phyloP scores from a whole-genome alignment of 2,329 filamentous ascomycete genomes.

The Arachnomyces sp. region DNA sequence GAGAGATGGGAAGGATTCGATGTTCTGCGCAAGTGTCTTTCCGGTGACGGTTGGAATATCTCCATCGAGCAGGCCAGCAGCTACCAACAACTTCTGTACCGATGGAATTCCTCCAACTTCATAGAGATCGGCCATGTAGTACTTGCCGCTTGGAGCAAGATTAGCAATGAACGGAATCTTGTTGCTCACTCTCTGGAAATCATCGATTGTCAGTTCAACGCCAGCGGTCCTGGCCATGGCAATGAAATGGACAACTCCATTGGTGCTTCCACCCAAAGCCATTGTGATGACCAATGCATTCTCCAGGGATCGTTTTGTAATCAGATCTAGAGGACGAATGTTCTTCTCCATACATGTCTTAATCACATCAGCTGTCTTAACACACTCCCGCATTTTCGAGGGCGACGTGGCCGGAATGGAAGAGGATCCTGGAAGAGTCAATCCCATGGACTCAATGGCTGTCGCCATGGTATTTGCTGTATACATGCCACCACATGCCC shows the following conservation, averaged over 20 bases:
- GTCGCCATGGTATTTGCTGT: conserved; percentile 93
- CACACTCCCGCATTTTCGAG: conserved; percentile 79
- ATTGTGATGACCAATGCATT: conserved; percentile 87
- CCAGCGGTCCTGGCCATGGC: conserved; percentile 84
- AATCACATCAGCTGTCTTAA: conserved; percentile 72
- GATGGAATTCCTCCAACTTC: conserved; percentile 77
- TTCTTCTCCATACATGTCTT: conserved; percentile 71
- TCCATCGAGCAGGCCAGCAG: conserved; percentile 67
- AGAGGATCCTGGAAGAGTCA: conserved; percentile 74
- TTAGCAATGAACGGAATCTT: conserved; percentile 82
- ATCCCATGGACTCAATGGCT: conserved; percentile 80
- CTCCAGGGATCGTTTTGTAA: conserved; percentile 75
- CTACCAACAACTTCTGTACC: conserved; percentile 78
- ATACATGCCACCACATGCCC: conserved; percentile 88
- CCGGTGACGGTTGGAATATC: conserved; percentile 75
- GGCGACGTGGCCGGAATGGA: conserved; percentile 74
- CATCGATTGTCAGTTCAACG: conserved; percentile 69
- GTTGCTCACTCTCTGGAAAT: conserved; percentile 72
- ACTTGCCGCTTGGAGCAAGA: conserved; percentile 73
- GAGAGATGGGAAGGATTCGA: conserved; percentile 66
- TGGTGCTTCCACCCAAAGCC: conserved; percentile 84
- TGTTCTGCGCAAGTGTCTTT: conserved; percentile 74
- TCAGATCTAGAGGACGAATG: conserved; percentile 70
- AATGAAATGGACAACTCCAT: conserved; percentile 80
- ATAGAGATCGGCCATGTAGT: conserved; percentile 84